A percentile compares a stretch with the other conserved stretches of the same genome.
Conservation (phyloP, 345 rosid genomes). For the Citrus unshiu region DNA sequence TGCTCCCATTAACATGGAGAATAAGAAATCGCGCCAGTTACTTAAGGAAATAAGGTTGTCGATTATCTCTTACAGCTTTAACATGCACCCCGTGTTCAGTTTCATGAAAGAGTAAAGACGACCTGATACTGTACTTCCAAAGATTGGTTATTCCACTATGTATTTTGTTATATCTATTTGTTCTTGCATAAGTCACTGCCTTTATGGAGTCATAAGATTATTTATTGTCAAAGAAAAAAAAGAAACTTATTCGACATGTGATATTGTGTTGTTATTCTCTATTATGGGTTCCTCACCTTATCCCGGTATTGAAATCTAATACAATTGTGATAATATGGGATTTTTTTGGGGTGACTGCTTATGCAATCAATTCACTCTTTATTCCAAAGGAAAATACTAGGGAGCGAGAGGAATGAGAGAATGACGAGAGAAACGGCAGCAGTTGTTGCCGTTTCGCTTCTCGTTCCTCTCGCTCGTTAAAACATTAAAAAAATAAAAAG, state of each 20-base stretch:
- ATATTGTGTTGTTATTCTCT: not conserved
- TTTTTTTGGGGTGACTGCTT: not conserved
- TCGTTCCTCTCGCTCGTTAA: too few relatives aligned
- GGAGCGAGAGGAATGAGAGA: too few relatives aligned
- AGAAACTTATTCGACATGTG: not conserved
- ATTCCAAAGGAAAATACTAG: too few relatives aligned
- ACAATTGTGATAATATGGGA: not conserved
- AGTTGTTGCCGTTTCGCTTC: too few relatives aligned
- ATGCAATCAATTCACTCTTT: not conserved
- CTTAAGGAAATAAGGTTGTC: conserved; percentile 83
- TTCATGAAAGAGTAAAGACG: conserved; percentile 86
- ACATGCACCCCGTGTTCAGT: conserved; percentile 95
- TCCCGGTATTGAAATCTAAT: not conserved
- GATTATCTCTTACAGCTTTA: conserved; percentile 83
- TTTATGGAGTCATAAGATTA: not conserved
- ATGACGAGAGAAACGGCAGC: too few relatives aligned
- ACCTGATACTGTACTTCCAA: conserved; percentile 73
- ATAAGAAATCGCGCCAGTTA: conserved; percentile 56
- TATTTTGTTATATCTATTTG: not conserved
- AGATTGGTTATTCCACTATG: conserved; percentile 36
- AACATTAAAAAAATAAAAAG: too few relatives aligned
- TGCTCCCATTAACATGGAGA: conserved; percentile 70
- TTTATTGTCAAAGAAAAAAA: not conserved
- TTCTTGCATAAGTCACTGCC: not conserved
- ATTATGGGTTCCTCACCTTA: not conserved